phyloP scores from a whole-genome alignment of 1,284 basidiomycete genomes.

The Marasmius sp. region DNA sequence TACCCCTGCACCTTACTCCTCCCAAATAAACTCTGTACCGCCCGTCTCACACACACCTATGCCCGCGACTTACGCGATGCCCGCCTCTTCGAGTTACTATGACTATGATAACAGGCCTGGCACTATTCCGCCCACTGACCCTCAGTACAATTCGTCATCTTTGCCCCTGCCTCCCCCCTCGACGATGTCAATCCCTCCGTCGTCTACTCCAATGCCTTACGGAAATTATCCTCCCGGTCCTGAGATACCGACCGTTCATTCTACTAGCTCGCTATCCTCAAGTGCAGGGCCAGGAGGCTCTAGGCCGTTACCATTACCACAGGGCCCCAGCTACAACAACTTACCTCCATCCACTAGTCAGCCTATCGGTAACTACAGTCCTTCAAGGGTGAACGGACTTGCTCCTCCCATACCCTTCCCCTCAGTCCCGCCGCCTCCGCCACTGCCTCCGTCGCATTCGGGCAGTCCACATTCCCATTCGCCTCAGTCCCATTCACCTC shows the following conservation, averaged over 20 bases:
- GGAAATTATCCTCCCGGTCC: neutral
- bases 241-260: neutral
- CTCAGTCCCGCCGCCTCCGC: slow-evolving; percentile 12
- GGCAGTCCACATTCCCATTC: slow-evolving; percentile 23
- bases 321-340: slow-evolving; percentile 4
- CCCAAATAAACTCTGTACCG: slow-evolving; percentile 28
- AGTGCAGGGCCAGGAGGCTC: slow-evolving; percentile 12
- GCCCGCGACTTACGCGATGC: slow-evolving; percentile 10
- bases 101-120: slow-evolving; percentile 5
- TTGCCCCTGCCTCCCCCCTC: neutral
- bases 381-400: slow-evolving; percentile 3
- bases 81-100: slow-evolving; percentile 4
- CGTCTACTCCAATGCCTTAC: neutral
- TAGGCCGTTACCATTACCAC: slow-evolving; percentile 11
- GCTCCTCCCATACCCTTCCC: neutral
- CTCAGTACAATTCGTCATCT: slow-evolving; percentile 2
- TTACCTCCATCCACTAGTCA: slow-evolving; percentile 5
- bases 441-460: slow-evolving; percentile 7
- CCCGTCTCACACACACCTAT: slow-evolving; percentile 7
- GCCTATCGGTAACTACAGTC: slow-evolving; percentile 8
- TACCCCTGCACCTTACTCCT: slow-evolving; percentile 32
- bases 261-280: slow-evolving; percentile 4
- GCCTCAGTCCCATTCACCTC: slow-evolving; percentile 12
- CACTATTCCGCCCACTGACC: neutral
- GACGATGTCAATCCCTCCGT: slow-evolving; percentile 1